Evolutionary conservation across 352 stramenopile genomes (phyloP).

Genomic region (Peronosclerospora sorghi): DNA sequence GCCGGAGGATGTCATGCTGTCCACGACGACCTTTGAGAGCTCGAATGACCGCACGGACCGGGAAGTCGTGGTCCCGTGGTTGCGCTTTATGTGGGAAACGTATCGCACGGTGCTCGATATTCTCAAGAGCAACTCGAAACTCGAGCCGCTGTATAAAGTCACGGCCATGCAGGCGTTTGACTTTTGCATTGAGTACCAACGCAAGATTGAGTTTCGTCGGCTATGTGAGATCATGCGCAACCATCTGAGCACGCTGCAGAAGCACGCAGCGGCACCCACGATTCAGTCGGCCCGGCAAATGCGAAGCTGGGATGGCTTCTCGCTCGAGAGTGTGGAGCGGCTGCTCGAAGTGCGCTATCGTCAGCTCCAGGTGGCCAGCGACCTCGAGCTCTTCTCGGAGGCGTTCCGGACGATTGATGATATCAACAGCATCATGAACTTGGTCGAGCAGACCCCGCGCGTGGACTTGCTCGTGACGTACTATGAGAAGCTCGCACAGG

Average conservation of each 20-base stretch:
- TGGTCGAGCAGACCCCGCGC: constrained; percentile 84
- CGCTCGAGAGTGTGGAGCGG: constrained; percentile 90
- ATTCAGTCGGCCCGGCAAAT: constrained; percentile 77
- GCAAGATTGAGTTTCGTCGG: constrained; percentile 93
- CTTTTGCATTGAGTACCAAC: constrained; percentile 80
- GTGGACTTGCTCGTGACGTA: constrained; percentile 94
- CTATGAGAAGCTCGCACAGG: constrained; percentile 95
- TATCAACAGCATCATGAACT: constrained; percentile 96
- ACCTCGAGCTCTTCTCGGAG: constrained; percentile 95
- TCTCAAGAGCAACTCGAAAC: constrained; percentile 93
- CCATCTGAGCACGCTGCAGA: constrained; percentile 92
- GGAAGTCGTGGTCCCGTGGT: constrained; percentile 85
- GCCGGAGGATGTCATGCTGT: constrained; percentile 93
- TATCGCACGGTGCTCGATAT: constrained; percentile 97
- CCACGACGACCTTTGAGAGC: constrained; percentile 92
- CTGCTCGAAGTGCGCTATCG: constrained; percentile 95
- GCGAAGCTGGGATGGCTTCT: constrained; percentile 94
- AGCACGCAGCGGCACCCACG: constrained; percentile 72
- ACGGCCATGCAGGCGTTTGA: constrained; percentile 74
- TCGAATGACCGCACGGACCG: constrained; percentile 92
- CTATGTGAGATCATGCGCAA: constrained; percentile 96
- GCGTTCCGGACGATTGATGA: constrained; percentile 98
- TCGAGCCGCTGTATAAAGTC: constrained; percentile 66
- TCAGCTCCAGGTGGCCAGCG: constrained; percentile 92
- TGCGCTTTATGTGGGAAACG: constrained; percentile 96